Conservation (phyloP, 2,329 filamentous ascomycete genomes). For the Aspergillus japonicus region DNA sequence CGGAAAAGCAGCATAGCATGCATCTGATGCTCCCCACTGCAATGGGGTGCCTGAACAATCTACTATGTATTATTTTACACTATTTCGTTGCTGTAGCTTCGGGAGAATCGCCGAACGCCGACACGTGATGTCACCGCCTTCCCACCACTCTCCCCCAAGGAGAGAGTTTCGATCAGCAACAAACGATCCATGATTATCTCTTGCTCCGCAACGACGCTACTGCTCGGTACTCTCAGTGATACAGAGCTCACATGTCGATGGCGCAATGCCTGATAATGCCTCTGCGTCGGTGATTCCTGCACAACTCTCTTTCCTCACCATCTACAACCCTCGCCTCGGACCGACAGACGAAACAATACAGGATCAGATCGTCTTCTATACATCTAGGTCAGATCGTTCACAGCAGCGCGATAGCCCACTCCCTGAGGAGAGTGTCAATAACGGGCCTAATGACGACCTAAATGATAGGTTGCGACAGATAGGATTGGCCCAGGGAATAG, state of each 20-base stretch:
- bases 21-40: slow-evolving; percentile 7
- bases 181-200: not conserved
- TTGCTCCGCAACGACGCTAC: not conserved
- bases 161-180: slow-evolving; percentile 11
- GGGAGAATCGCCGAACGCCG: slow-evolving; percentile 10
- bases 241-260: slow-evolving; percentile 15
- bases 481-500: slow-evolving; percentile 93
- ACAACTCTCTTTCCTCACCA: slow-evolving; percentile 83
- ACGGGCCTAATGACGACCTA: slow-evolving; percentile 59
- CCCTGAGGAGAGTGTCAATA: slow-evolving; percentile 25
- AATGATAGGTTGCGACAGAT: slow-evolving; percentile 91
- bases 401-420: slow-evolving; percentile 20
- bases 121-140: slow-evolving; percentile 37
- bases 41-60: not conserved
- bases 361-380: slow-evolving; percentile 92
- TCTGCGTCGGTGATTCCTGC: slow-evolving; percentile 63
- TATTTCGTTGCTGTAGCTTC: slow-evolving; percentile 14
- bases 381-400: slow-evolving; percentile 51
- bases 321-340: slow-evolving; percentile 87
- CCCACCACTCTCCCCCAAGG: slow-evolving; percentile 13
- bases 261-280: slow-evolving; percentile 43
- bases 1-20: slow-evolving; percentile 27
- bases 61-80: not conserved
- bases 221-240: slow-evolving; percentile 13
- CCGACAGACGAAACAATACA: slow-evolving; percentile 68